Conservation (phyloP, 441 rosid genomes). For the Pelargonium myrrhifolium region DNA sequence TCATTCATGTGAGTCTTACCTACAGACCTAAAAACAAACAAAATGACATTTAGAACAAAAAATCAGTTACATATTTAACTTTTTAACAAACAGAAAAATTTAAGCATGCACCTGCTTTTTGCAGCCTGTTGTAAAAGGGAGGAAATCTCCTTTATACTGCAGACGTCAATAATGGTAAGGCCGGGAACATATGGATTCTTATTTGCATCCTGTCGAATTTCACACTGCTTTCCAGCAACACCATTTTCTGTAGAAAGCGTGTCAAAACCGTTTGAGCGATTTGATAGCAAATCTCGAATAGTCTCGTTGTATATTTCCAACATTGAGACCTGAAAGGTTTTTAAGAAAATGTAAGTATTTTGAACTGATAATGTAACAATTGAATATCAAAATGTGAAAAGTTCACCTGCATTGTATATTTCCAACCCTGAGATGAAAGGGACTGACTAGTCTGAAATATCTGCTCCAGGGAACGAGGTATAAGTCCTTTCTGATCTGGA, state of each 20-base stretch:
- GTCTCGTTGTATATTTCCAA: conserved; percentile 93
- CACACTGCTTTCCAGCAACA: conserved; percentile 62
- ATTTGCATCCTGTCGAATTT: conserved; percentile 73
- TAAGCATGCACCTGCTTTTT: conserved; percentile 98
- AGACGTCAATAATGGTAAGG: conserved; percentile 75
- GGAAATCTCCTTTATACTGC: conserved; percentile 67
- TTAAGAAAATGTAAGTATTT: conserved; percentile 6
- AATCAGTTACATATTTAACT: too few species aligned
- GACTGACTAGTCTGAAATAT: conserved; percentile 71
- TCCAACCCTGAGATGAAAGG: conserved; percentile 85
- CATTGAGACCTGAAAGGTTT: conserved; percentile 69
- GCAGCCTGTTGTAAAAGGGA: conserved; percentile 76
- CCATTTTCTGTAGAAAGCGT: conserved; percentile 40
- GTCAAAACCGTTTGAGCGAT: conserved; percentile 34
- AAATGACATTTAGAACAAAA: neutral
- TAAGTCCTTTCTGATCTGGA: conserved; percentile 65
- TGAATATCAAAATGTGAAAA: neutral
- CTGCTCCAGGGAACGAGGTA: conserved; percentile 88
- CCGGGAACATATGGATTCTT: conserved; percentile 77
- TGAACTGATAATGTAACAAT: conserved; percentile 6
- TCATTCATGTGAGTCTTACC: conserved; percentile 96
- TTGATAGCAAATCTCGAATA: conserved; percentile 70
- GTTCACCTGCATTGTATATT: conserved; percentile 82
- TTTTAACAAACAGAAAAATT: too few species aligned
- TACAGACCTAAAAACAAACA: conserved; percentile 51